Evolutionary conservation across 495 filamentous ascomycete species (phyloP).

Genomic region (Aspergillus coremiiformis): DNA sequence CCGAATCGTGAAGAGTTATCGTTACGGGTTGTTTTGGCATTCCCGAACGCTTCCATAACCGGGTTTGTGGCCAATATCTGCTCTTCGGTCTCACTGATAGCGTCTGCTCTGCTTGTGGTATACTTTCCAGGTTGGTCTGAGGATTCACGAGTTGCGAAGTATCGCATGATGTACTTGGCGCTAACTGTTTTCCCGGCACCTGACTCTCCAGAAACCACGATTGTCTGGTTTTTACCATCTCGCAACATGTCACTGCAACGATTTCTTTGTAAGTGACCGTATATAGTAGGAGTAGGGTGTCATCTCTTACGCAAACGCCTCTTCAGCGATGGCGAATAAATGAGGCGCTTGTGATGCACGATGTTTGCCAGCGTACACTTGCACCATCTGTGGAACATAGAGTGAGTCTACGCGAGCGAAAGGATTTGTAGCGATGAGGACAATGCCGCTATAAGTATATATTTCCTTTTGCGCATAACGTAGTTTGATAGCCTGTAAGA

Average conservation of each 20-base stretch:
- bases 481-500: slow-evolving; percentile 94
- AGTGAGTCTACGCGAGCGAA: slow-evolving; percentile 97
- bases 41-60: slow-evolving; percentile 99
- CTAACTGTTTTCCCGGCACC: slow-evolving; percentile 98
- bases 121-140: slow-evolving; percentile 80
- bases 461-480: slow-evolving; percentile 99
- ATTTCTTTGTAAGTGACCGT: slow-evolving; percentile 2
- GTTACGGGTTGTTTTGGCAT: slow-evolving; percentile 97
- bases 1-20: slow-evolving; percentile 99
- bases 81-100: slow-evolving; percentile 97
- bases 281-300: background rate
- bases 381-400: slow-evolving; percentile 98
- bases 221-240: slow-evolving; percentile 92
- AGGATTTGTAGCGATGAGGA: slow-evolving; percentile 96
- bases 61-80: slow-evolving; percentile 97
- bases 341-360: slow-evolving; percentile 93
- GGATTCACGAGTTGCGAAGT: slow-evolving; percentile 96
- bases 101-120: slow-evolving; percentile 67
- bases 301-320: slow-evolving; percentile 82
- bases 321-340: slow-evolving; percentile 97
- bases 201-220: slow-evolving; percentile 97
- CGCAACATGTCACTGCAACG: slow-evolving; percentile 83
- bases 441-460: slow-evolving; percentile 99
- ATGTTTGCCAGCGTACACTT: slow-evolving; percentile 97
- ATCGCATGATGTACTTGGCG: slow-evolving; percentile 99